Base-by-base conservation (phyloP, 2,329 filamentous ascomycete species). In the Lecanicillium sp. region DNA sequence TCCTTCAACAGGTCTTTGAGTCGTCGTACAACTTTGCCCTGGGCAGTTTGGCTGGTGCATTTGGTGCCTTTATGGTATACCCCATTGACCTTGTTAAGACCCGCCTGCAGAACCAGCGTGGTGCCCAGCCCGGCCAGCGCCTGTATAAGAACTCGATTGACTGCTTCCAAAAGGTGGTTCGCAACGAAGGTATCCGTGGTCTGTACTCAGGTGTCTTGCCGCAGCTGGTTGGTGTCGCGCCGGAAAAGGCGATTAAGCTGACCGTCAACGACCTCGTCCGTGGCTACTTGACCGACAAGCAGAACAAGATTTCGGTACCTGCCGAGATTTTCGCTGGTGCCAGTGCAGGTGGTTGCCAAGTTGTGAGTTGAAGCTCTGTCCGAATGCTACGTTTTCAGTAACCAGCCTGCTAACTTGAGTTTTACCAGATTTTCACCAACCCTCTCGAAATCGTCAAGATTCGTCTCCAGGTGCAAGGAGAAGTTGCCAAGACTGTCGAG, bases 401-500 rank as follows among this genome's bases (percentile, higher is more conserved):
- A n/a, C 28, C n/a, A n/a, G n/a, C n/a, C n/a, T n/a, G 19, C 38
- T 40, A 28, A 38, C 18, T 38, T 13, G 22, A 11, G 9, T 36
- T 34, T 41, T 31, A 30, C 20, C 16, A 89, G 85, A 80, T 95
- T 52, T 96, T 96, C 65, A 95, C 88, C 50, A 98, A 96, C 62
- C 92, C 92, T 18, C 79, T 98, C 14, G 92, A 98, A 63, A 98
- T 98, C 56, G 92, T 98, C 70, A 98, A 98, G 73, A 98, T 98
- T 58, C 85, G 92, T 49, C 79, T 98, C 38, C 92, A 98, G 63
- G 85, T 98, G 17, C 92, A 98, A 68, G 92, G 92, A 43, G 92
- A 98, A 64, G 80, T 95, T 30, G 83, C 87, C 48, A 96, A 95
- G 69, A 84, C 73, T 34, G 79, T 86, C 18, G 84, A 92, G 47